Evolutionary conservation across 805 yeast genomes (phyloP), one percentile per base, ranked within the genome.

Genomic region (Kodamaea nitidulidarum): DNA sequence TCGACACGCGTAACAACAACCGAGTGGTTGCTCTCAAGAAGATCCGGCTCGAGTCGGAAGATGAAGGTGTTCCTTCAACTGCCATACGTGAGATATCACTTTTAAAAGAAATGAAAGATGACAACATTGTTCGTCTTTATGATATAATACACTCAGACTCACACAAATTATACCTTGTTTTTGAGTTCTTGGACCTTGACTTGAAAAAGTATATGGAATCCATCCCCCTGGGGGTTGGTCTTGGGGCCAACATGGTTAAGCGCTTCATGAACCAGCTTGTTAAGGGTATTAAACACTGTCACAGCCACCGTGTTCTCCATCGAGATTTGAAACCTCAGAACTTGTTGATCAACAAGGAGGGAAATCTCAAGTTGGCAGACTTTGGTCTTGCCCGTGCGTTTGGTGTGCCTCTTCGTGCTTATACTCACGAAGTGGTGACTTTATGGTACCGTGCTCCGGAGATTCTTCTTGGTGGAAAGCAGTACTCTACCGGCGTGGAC

Each of bases 371-470:
- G 42, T 54, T 69, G 49, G 73, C 73, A 7, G 74, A 93, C 66
- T 93, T 93, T 58, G 98, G 98, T 24, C 72, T 93, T 38, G 98
- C 98, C 0, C 71, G 98, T 45, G 98, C 97, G 0, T 93, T 88
- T 61, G 98, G 98, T 38, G 96, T 93, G 10, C 98, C 98, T 1
- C 76, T 93, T 45, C 78, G 96, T 55, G 95, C 96, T 1, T 93
- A 91, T 57, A 91, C 98, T 9, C 97, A 93, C 64, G 98, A 93
- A 61, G 98, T 93, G 34, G 98, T 93, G 35, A 93, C 98, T 0
- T 69, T 93, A 50, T 93, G 98, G 98, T 93, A 93, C 61, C 74
- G 98, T 49, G 88, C 97, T 0, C 98, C 98, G 3, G 98, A 93
- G 64, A 87, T 93, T 41, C 69, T 93, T 44, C 75, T 93, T 48